phyloP scores from a whole-genome alignment of 2,329 filamentous ascomycete genomes.

The Colletotrichum sp. region DNA sequence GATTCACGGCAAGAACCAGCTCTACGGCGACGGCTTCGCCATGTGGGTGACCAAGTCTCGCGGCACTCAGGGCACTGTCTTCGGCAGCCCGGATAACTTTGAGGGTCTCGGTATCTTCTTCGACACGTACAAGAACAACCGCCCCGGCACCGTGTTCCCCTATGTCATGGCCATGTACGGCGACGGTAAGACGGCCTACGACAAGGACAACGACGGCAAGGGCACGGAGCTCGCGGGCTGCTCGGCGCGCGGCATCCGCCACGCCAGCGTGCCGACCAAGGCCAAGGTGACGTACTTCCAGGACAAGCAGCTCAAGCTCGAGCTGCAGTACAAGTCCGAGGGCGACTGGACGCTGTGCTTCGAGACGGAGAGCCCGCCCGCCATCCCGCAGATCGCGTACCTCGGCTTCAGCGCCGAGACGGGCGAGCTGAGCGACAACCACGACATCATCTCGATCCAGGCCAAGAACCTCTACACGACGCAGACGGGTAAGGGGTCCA shows the following conservation, averaged over 20 bases:
- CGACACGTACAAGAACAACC: slow-evolving; percentile 99
- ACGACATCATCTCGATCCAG: slow-evolving; percentile 89
- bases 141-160: slow-evolving; percentile 92
- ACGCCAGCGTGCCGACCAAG: slow-evolving; percentile 80
- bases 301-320: slow-evolving; percentile 88
- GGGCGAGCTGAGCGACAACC: slow-evolving; percentile 95
- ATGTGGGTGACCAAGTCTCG: slow-evolving; percentile 98
- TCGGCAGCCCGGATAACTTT: slow-evolving; percentile 86
- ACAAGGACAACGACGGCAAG: slow-evolving; percentile 95
- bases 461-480: slow-evolving; percentile 87
- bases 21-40: slow-evolving; percentile 96
- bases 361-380: slow-evolving; percentile 70
- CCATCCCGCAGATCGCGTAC: slow-evolving; percentile 79
- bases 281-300: slow-evolving; percentile 93
- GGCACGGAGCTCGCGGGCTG: slow-evolving; percentile 91
- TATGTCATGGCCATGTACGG: slow-evolving; percentile 99
- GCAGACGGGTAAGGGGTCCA: slow-evolving; percentile 37
- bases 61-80: slow-evolving; percentile 79
- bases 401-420: slow-evolving; percentile 87
- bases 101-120: slow-evolving; percentile 95
- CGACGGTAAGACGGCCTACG: slow-evolving; percentile 86
- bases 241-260: slow-evolving; percentile 89
- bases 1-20: slow-evolving; percentile 84
- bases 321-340: slow-evolving; percentile 92
- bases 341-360: slow-evolving; percentile 92